Conservation (phyloP, 2,329 filamentous ascomycete genomes). For the Microsporum audouinii region DNA sequence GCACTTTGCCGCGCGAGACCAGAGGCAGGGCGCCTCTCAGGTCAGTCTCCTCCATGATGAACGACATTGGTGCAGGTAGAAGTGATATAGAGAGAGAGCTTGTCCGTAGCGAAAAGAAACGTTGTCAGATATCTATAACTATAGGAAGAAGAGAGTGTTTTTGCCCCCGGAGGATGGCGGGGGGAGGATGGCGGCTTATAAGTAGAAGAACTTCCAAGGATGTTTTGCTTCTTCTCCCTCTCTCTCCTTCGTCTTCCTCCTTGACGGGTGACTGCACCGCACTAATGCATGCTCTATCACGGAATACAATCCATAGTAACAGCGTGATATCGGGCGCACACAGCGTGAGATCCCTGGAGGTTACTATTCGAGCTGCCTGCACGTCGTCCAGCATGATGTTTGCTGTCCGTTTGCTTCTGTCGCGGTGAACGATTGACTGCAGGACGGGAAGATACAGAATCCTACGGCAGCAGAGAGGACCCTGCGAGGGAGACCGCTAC, state of each 20-base stretch:
- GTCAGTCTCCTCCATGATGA: constrained; percentile 26
- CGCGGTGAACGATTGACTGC: neutral
- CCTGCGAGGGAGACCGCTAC: neutral
- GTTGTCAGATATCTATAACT: too few relatives aligned
- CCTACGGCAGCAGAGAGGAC: too few relatives aligned
- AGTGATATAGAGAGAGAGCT: neutral
- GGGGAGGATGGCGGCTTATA: neutral
- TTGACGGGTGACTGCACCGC: neutral
- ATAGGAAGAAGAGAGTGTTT: too few relatives aligned
- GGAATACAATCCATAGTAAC: too few relatives aligned
- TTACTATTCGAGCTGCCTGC: neutral
- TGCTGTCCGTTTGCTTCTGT: neutral
- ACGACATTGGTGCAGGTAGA: neutral
- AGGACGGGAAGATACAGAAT: neutral
- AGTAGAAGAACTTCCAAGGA: neutral
- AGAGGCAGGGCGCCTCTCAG: constrained; percentile 36
- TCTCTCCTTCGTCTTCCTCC: neutral
- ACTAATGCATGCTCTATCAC: neutral
- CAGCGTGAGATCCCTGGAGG: neutral
- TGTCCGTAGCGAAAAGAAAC: neutral
- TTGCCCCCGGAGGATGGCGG: neutral
- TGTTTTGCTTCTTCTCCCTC: neutral
- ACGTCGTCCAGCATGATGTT: neutral
- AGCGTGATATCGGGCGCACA: too few relatives aligned
- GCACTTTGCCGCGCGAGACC: constrained; percentile 60